Evolutionary conservation across 2,329 filamentous ascomycete genomes (phyloP).

Genomic region (Ophiocordyceps camponoti-saundersi): DNA sequence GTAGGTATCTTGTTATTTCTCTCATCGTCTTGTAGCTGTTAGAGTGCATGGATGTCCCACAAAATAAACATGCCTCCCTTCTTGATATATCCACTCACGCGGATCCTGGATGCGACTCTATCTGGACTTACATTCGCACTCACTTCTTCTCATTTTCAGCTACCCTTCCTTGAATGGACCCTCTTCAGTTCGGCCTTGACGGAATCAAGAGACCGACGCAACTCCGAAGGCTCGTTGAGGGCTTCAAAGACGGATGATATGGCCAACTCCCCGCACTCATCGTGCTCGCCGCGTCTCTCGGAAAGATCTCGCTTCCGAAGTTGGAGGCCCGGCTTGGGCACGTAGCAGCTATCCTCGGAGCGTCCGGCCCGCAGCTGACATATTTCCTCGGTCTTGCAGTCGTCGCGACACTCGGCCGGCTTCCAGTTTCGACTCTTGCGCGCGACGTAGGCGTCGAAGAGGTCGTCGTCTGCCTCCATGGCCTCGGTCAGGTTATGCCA

Average conservation of each 20-base stretch:
- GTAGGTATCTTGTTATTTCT: too few relatives aligned
- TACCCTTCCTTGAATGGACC: too few relatives aligned
- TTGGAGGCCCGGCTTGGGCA: conserved; percentile 16
- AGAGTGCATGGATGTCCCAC: too few relatives aligned
- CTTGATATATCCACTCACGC: too few relatives aligned
- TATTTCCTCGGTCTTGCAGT: conserved; percentile 27
- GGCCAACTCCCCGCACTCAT: conserved; percentile 15
- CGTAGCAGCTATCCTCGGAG: conserved; percentile 32
- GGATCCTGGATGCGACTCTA: too few relatives aligned
- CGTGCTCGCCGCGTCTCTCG: conserved; percentile 5
- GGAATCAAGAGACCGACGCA: conserved; percentile 8
- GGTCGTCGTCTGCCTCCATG: conserved; percentile 23
- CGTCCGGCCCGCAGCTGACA: conserved; percentile 35
- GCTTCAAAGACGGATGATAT: conserved; percentile 9
- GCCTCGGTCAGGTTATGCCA: conserved; percentile 39
- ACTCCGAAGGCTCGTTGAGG: conserved; percentile 5
- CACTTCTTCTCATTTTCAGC: too few relatives aligned
- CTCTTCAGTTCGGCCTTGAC: conserved; percentile 2
- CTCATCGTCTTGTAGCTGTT: too few relatives aligned
- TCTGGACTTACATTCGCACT: too few relatives aligned
- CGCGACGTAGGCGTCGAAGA: conserved; percentile 28
- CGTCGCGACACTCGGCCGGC: conserved; percentile 20
- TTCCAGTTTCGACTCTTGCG: conserved; percentile 30
- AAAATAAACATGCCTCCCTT: too few relatives aligned
- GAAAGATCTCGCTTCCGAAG: conserved; percentile 11